Evolutionary conservation across 352 stramenopile genomes (phyloP), one percentile per base, ranked within the genome.

Genomic region (Aphanomyces euteiches): DNA sequence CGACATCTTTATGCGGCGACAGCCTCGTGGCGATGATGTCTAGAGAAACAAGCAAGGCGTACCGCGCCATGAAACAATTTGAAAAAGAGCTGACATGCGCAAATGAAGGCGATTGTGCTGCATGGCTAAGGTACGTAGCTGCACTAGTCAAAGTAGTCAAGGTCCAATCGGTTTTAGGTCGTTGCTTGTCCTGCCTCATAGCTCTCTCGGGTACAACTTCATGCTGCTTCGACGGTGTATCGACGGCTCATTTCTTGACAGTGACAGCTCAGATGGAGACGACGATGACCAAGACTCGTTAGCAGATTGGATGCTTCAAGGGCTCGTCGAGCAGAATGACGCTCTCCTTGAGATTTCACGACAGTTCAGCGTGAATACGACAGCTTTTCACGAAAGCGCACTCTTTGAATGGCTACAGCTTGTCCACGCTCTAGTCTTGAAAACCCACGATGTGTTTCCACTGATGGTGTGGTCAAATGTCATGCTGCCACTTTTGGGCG

Each of bases 41-140:
- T n/a, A 17, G 19, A 15, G 63, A 69, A n/a, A n/a, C 43, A 5
- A 41, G 56, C n/a, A 36, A 21, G 3, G 63, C 38, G 17, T 53
- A 41, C 59, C 34, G 7, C 39, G 47, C 63, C 12, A 58, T 69
- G 47, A 60, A 69, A 41, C 38, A 15, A 60, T 15, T 66, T 28
- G 38, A 39, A 34, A 28, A n/a, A 28, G 21, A 41, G n/a, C 12
- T n/a, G 15, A n/a, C 6, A 21, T 69, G 56, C 41, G 8, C 12
- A 13, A 36, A 15, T 56, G 34, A 36, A 8, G 1, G 15, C 8
- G 63, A 69, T 8, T 58, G 47, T 47, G 7, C 37, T 4, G 43
- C 36, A 2, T 69, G 63, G 40, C 48, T 34, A 38, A 15, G 57
- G 57, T 66, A 50, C 37, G 34, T 8, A 45, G 54, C 7, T n/a